Percentiles rank a stretch among this genome's conserved stretches.
phyloP scores from a whole-genome alignment of 225 moss, liverwort and hornwort genomes.

The Asterella californica region DNA sequence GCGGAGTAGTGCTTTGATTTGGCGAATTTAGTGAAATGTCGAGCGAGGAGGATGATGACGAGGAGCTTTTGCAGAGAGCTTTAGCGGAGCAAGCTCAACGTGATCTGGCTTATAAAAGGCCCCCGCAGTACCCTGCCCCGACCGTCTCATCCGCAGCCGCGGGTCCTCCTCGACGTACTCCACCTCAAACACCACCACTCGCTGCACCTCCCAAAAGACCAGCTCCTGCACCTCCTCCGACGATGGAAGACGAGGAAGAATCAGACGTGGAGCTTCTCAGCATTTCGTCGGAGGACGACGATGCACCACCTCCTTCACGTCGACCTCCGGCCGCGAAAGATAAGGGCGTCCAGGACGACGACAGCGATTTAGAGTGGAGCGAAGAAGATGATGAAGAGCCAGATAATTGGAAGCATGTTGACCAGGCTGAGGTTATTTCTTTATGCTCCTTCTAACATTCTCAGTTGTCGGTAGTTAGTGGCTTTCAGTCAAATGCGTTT shows the following conservation, averaged over 20 bases:
- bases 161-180: slow-evolving; percentile 50
- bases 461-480: neutral
- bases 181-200: slow-evolving; percentile 56
- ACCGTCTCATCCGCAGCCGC: slow-evolving; percentile 38
- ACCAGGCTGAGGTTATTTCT: slow-evolving; percentile 67
- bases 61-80: slow-evolving; percentile 92
- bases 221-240: slow-evolving; percentile 44
- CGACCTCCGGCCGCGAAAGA: slow-evolving; percentile 36
- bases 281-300: slow-evolving; percentile 96
- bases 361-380: slow-evolving; percentile 77
- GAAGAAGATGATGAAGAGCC: slow-evolving; percentile 80
- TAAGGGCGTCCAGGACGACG: slow-evolving; percentile 36
- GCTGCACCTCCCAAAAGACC: slow-evolving; percentile 53
- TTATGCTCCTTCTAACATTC: neutral
- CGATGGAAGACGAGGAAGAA: slow-evolving; percentile 86
- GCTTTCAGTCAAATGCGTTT: neutral
- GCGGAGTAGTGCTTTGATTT: slow-evolving; percentile 4
- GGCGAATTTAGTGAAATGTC: slow-evolving; percentile 30
- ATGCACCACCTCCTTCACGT: slow-evolving; percentile 48
- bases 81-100: slow-evolving; percentile 89
- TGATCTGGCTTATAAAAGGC: slow-evolving; percentile 65
- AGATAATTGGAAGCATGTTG: slow-evolving; percentile 67
- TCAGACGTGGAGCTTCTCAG: slow-evolving; percentile 94
- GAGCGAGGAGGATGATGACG: slow-evolving; percentile 92
- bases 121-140: slow-evolving; percentile 47